Base-by-base conservation (phyloP, 768 basidiomycete species). In the Lentinula aciculospora region DNA sequence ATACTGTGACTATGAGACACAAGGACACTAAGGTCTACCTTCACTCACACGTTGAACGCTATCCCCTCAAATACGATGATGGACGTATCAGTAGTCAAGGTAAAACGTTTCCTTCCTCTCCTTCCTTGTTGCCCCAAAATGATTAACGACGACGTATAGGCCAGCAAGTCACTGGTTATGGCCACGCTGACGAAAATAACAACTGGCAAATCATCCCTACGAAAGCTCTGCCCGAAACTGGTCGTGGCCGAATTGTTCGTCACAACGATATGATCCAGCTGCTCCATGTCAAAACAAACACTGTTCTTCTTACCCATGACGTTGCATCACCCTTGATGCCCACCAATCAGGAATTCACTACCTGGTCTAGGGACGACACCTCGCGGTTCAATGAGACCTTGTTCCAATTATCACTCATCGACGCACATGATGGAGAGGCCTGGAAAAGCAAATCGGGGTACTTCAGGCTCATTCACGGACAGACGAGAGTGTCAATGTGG, bases 341-440 rank as follows among this genome's bases (percentile, higher is more conserved):
- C 15, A 99, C 97, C 48, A 98, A 98, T 70, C 94, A 98, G 68
- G 97, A 99, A 70, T 94, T 98, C 71, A 99, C 97, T 5, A 98
- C 97, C 0, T 89, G 86, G 84, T 69, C 86, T 4, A 88, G 83
- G 66, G 87, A 91, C 60, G 91, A 96, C 62, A 74, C 84, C 57
- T 76, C 80, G 7, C 81, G 89, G 50, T 80, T 89, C 68, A 91
- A 92, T 60, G 95, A 99, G 59, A 98, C 96, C 0, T 78, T 94
- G 8, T 99, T 98, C 82, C 76, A 81, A 61, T 65, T 99, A 12
- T 69, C 81, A 6, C 76, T 99, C 36, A 76, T 81, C 40, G 90
- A 92, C 44, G 89, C 81, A 0, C 76, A 83, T 58, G 82, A 89
- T 21, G 90, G 89, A 7, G 85, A 93, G 57, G 80, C 89, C 6